These are phyloP conservation scores for Noccaea caerulescens DNA, from an alignment of 345 rosid genomes.

Conservation along the genomic window DNA sequence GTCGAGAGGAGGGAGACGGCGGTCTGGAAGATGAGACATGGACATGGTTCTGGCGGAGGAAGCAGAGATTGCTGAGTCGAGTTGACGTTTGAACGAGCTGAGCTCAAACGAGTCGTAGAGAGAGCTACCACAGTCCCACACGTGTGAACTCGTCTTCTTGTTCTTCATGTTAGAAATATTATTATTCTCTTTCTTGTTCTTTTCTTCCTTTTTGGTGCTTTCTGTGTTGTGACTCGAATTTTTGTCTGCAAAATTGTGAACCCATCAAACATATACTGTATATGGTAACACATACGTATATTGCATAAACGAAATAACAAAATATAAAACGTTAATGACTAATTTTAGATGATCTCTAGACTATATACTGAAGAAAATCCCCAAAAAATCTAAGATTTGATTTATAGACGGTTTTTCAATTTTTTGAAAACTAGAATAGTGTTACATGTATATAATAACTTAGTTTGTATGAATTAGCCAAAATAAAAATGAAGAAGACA, in stretches of 20 bases:
- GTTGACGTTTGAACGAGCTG: slow-evolving; percentile 72
- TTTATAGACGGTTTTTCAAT: background rate
- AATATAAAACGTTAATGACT: background rate
- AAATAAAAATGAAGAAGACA: background rate
- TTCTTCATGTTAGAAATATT: slow-evolving; percentile 12
- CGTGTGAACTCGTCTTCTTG: slow-evolving; percentile 52
- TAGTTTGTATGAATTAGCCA: slow-evolving; percentile 19
- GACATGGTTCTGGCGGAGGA: slow-evolving; percentile 60
- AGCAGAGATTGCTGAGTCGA: slow-evolving; percentile 71
- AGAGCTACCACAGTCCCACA: slow-evolving; percentile 85
- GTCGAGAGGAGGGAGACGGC: slow-evolving; percentile 28
- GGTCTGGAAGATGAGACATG: slow-evolving; percentile 60
- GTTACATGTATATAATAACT: background rate
- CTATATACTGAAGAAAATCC: background rate
- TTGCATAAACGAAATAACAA: background rate
- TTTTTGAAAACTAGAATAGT: background rate
- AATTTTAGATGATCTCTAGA: background rate
- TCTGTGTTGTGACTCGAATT: background rate
- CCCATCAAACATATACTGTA: background rate
- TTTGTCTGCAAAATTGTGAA: slow-evolving; percentile 21
- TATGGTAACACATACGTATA: background rate
- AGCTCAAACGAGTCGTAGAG: slow-evolving; percentile 93
- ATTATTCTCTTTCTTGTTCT: slow-evolving; percentile 13
- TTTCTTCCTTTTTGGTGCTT: slow-evolving; percentile 31
- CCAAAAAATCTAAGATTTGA: background rate